Percentiles rank a stretch among this genome's conserved stretches.
Conservation (phyloP, 805 yeast genomes). For the Tetrapisispora namnaoensis region DNA sequence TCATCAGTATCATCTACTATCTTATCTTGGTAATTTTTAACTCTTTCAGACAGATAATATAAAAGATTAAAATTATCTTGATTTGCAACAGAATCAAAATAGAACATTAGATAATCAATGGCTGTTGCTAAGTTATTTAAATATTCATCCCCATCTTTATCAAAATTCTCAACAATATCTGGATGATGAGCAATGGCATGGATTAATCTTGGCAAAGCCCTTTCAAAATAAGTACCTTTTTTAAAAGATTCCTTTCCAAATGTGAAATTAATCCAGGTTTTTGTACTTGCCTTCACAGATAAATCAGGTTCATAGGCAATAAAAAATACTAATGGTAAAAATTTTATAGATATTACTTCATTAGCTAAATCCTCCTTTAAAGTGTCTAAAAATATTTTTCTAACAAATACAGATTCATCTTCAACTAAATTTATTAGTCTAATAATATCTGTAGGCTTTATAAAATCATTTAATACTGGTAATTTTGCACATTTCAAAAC, state of each 20-base stretch:
- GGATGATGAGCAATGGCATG: constrained; percentile 66
- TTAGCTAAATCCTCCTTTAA: constrained; percentile 43
- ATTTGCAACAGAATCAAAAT: constrained; percentile 48
- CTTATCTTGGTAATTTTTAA: constrained; percentile 68
- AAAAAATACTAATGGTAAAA: constrained; percentile 58
- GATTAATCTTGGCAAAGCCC: constrained; percentile 53
- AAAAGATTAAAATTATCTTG: constrained; percentile 61
- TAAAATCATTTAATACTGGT: constrained; percentile 41
- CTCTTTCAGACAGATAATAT: constrained; percentile 66
- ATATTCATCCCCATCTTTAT: constrained; percentile 25
- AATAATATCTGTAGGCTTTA: constrained; percentile 43
- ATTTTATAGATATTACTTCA: constrained; percentile 51
- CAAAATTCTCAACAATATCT: constrained; percentile 41
- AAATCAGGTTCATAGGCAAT: constrained; percentile 66
- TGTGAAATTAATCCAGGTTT: constrained; percentile 65
- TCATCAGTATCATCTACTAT: constrained; percentile 28
- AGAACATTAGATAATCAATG: constrained; percentile 50
- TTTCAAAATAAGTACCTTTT: constrained; percentile 49
- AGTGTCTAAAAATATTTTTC: constrained; percentile 40
- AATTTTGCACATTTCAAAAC: constrained; percentile 54
- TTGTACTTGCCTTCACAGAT: constrained; percentile 39
- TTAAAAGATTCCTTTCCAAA: constrained; percentile 27
- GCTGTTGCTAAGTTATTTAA: constrained; percentile 44
- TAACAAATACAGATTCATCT: constrained; percentile 53
- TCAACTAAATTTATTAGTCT: constrained; percentile 51